These are phyloP conservation scores for Calonectria honghensis DNA, from an alignment of 2,329 filamentous ascomycete species.

Conservation along the genomic window DNA sequence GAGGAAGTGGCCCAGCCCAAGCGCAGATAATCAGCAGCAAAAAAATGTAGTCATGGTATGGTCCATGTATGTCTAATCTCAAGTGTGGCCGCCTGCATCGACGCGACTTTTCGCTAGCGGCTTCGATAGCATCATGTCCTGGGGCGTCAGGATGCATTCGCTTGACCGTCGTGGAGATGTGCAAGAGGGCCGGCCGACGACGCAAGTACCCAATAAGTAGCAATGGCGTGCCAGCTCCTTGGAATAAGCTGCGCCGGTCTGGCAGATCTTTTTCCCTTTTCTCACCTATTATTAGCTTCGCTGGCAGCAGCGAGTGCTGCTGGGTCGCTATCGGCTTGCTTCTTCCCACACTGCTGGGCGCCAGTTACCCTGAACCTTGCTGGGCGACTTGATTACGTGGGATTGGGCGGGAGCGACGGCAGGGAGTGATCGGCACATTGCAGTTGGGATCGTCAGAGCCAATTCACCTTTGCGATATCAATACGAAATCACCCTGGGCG, in stretches of 20 bases:
- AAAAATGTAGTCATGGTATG: conserved; percentile 7
- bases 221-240: background rate
- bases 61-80: conserved; percentile 1
- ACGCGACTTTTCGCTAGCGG: conserved; percentile 23
- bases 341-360: background rate
- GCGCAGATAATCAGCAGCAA: conserved; percentile 13
- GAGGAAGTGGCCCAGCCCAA: background rate
- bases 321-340: background rate
- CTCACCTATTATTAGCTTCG: conserved; percentile 8
- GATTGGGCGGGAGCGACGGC: conserved; percentile 8
- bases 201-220: conserved; percentile 11
- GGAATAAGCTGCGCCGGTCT: conserved; percentile 11
- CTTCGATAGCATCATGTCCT: background rate
- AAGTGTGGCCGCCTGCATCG: conserved; percentile 15
- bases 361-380: conserved; percentile 16
- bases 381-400: background rate
- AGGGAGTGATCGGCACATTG: conserved; percentile 27
- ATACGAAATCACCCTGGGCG: conserved; percentile 32
- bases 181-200: background rate
- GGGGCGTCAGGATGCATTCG: conserved; percentile 7
- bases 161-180: background rate
- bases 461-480: conserved; percentile 30
- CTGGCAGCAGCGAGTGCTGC: background rate
- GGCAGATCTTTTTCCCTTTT: conserved; percentile 28
- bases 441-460: conserved; percentile 30